Percentiles rank a stretch among this genome's conserved stretches.
Evolutionary conservation across 2,329 filamentous ascomycete species (phyloP).

Genomic region (Fusarium fujikuroi): DNA sequence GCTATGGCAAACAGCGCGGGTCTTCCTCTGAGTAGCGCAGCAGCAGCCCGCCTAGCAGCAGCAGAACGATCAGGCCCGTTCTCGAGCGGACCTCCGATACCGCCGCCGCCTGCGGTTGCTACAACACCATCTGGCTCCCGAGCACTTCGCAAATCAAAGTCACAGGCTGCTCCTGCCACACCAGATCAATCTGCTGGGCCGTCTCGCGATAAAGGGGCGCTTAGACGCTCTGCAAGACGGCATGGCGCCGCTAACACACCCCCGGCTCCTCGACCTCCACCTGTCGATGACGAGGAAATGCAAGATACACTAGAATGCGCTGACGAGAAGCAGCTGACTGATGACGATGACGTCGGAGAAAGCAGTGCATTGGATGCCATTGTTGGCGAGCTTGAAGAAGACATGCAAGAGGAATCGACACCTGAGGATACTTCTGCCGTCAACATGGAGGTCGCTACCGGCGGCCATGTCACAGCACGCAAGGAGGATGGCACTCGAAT

Average conservation of each 20-base stretch:
- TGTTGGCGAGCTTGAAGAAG: constrained; percentile 89
- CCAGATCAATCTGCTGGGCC: constrained; percentile 59
- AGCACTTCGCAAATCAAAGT: constrained; percentile 58
- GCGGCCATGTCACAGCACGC: constrained; percentile 87
- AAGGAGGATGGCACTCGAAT: constrained; percentile 92
- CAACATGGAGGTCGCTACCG: constrained; percentile 87
- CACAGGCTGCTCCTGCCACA: constrained; percentile 58
- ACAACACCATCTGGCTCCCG: constrained; percentile 58
- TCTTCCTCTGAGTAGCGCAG: constrained; percentile 61
- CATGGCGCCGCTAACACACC: constrained; percentile 65
- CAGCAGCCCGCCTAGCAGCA: constrained; percentile 55
- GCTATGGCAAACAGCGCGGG: constrained; percentile 80
- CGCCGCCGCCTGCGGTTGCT: constrained; percentile 49
- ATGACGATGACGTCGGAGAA: constrained; percentile 75
- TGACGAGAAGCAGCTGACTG: constrained; percentile 85
- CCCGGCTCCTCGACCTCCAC: constrained; percentile 61
- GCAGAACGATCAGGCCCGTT: constrained; percentile 56
- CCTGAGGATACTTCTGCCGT: constrained; percentile 84
- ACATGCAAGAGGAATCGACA: constrained; percentile 74
- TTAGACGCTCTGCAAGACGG: constrained; percentile 73
- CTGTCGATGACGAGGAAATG: constrained; percentile 68
- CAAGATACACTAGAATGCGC: constrained; percentile 87
- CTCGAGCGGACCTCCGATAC: constrained; percentile 51
- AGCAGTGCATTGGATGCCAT: constrained; percentile 80
- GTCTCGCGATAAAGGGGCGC: constrained; percentile 66